phyloP scores from a whole-genome alignment of 2,329 filamentous ascomycete genomes.

The Sclerotinia borealis region DNA sequence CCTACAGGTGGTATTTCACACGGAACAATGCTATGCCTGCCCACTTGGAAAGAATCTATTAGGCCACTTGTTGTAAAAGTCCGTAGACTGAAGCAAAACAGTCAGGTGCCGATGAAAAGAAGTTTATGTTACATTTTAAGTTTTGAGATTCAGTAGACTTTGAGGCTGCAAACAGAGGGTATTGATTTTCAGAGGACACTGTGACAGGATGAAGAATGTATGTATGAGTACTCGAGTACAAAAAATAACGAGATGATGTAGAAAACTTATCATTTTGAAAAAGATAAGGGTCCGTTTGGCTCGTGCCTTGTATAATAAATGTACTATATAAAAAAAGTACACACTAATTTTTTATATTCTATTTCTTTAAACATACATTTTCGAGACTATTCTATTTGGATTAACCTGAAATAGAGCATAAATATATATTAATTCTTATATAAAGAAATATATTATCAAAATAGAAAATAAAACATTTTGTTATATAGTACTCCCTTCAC shows the following conservation, averaged over 20 bases:
- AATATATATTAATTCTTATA: too few species aligned
- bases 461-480: too few species aligned
- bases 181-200: neutral
- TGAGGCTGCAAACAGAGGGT: neutral
- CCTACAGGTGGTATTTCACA: slow-evolving; percentile 40
- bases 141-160: neutral
- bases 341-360: too few species aligned
- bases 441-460: too few species aligned
- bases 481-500: too few species aligned
- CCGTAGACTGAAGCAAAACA: slow-evolving; percentile 43
- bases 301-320: too few species aligned
- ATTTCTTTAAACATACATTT: too few species aligned
- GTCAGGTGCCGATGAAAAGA: slow-evolving; percentile 42
- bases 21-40: slow-evolving; percentile 43
- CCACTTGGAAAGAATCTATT: slow-evolving; percentile 48
- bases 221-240: too few species aligned
- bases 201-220: neutral
- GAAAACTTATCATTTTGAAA: neutral
- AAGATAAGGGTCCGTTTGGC: too few species aligned
- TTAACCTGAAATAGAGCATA: too few species aligned
- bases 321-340: too few species aligned
- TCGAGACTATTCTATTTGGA: too few species aligned
- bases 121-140: slow-evolving; percentile 36
- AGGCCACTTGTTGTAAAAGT: slow-evolving; percentile 44
- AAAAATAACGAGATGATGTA: neutral